Conservation (phyloP, 345 rosid species). For the Citropsis articulata region DNA sequence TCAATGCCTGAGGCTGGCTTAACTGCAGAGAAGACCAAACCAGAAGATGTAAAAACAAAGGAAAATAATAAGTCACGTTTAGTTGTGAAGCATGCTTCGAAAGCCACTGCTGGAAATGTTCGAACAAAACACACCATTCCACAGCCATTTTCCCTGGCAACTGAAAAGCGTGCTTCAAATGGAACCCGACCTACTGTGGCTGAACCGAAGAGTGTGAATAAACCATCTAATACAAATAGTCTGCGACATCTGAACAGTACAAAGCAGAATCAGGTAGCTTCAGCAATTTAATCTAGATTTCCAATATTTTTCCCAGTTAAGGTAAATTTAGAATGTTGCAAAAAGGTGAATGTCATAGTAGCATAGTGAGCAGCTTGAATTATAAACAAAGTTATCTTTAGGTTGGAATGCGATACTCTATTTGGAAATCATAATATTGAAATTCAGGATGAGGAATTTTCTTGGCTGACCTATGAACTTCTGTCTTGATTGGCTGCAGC, state of each 20-base stretch:
- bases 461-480: constrained; percentile 1
- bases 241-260: constrained; percentile 20
- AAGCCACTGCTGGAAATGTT: constrained; percentile 35
- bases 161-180: constrained; percentile 82
- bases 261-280: constrained; percentile 48
- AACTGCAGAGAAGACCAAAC: constrained; percentile 25
- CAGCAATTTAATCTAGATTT: neutral
- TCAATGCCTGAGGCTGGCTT: constrained; percentile 26
- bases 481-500: constrained; percentile 26
- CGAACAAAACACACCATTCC: constrained; percentile 76
- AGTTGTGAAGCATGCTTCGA: constrained; percentile 42
- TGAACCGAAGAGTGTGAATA: constrained; percentile 30
- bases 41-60: constrained; percentile 26
- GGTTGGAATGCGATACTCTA: neutral
- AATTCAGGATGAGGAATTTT: neutral
- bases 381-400: neutral
- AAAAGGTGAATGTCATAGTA: neutral
- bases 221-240: constrained; percentile 25
- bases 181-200: constrained; percentile 45
- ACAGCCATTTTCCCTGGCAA: constrained; percentile 80
- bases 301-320: neutral
- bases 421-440: neutral
- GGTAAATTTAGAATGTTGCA: neutral
- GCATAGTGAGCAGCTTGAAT: neutral
- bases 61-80: constrained; percentile 28